phyloP scores from a whole-genome alignment of 371 early-diverging fungal species.

The Circinella minor region DNA sequence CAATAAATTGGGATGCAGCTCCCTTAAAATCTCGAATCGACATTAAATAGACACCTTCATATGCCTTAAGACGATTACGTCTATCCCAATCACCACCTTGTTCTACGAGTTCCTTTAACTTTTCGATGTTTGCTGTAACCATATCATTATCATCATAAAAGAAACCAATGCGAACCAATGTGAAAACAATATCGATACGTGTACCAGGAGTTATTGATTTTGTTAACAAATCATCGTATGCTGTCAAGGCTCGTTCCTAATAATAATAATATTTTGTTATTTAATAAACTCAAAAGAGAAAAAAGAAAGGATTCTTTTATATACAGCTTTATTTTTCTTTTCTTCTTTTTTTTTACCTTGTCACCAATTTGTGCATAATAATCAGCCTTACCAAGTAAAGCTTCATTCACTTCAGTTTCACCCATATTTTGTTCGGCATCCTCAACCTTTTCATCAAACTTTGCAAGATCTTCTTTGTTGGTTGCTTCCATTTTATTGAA shows the following conservation, averaged over 20 bases:
- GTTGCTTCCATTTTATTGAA: constrained; percentile 60
- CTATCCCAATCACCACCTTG: constrained; percentile 99
- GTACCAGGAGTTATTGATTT: constrained; percentile 91
- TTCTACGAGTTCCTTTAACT: constrained; percentile 87
- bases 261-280: not conserved
- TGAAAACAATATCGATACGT: constrained; percentile 92
- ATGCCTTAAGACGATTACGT: constrained; percentile 98
- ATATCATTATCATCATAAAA: constrained; percentile 86
- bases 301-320: too few species aligned
- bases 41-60: constrained; percentile 94
- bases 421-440: constrained; percentile 93
- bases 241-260: constrained; percentile 85
- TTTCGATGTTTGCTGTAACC: constrained; percentile 83
- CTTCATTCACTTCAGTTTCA: constrained; percentile 93
- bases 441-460: constrained; percentile 81
- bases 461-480: constrained; percentile 77
- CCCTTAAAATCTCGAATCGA: constrained; percentile 96
- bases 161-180: constrained; percentile 92
- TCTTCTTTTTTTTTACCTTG: constrained; percentile 62
- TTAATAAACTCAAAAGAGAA: too few species aligned
- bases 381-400: constrained; percentile 90
- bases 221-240: constrained; percentile 81
- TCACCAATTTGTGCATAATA: constrained; percentile 94
- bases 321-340: not conserved
- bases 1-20: constrained; percentile 89